A percentile compares a stretch with the other conserved stretches of the same genome.
Conservation (phyloP, 139 green algal species). For the Dunaliella sp. region DNA sequence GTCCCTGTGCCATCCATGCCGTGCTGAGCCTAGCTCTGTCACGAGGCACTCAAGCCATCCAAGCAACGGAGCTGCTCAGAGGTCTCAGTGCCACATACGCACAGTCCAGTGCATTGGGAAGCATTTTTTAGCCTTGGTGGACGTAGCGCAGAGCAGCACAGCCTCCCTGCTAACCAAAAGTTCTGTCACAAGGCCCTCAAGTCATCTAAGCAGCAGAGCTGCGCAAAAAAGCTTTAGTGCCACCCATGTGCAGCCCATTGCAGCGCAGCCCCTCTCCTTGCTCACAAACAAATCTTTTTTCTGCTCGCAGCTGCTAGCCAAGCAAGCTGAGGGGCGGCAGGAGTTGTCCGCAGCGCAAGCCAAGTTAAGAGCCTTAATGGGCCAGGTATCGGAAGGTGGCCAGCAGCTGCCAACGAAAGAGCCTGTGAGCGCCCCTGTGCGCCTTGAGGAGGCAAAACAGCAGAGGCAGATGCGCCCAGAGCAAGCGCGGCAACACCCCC, state of each 20-base stretch:
- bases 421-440: too few species aligned
- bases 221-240: not conserved
- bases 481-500: too few species aligned
- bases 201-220: not conserved
- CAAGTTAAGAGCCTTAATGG: not conserved
- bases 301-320: not conserved
- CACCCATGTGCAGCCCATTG: not conserved
- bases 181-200: not conserved
- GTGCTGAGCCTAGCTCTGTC: too few species aligned
- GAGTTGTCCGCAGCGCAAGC: not conserved
- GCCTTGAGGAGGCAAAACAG: not conserved
- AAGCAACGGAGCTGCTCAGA: too few species aligned
- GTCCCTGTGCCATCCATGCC: too few species aligned
- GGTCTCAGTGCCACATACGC: too few species aligned
- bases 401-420: too few species aligned
- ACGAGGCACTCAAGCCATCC: too few species aligned
- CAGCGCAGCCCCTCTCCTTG: too few species aligned
- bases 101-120: too few species aligned
- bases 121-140: not conserved
- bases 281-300: not conserved
- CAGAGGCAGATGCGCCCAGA: too few species aligned
- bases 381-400: not conserved
- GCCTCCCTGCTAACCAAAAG: not conserved
- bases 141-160: not conserved
- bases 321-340: not conserved